Conservation (phyloP, 2,329 filamentous ascomycete genomes). For the Xylaria arbuscula region DNA sequence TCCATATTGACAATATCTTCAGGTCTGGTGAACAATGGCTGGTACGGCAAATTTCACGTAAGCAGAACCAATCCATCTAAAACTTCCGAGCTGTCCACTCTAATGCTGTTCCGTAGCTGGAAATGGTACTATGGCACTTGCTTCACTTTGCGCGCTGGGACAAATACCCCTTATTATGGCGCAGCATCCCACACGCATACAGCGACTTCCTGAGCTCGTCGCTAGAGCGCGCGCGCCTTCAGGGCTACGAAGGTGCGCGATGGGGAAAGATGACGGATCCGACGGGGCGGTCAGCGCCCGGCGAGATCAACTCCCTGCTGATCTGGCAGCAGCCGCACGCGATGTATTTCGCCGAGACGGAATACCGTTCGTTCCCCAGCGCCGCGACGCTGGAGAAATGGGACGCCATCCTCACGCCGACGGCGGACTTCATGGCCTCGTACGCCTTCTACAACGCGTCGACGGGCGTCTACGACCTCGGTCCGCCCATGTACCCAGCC, state of each 20-base stretch:
- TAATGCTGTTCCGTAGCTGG: constrained; percentile 51
- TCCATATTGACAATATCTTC: constrained; percentile 32
- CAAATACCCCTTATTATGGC: constrained; percentile 58
- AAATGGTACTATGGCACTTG: constrained; percentile 66
- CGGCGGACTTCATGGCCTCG: constrained; percentile 69
- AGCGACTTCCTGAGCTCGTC: constrained; percentile 57
- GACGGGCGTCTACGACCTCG: constrained; percentile 63
- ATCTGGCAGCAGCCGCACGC: constrained; percentile 73
- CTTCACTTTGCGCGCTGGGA: constrained; percentile 63
- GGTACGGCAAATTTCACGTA: constrained; percentile 67
- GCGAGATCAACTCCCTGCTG: constrained; percentile 69
- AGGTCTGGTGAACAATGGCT: constrained; percentile 65
- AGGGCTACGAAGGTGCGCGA: constrained; percentile 59
- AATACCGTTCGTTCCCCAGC: constrained; percentile 60
- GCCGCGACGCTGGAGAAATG: constrained; percentile 60
- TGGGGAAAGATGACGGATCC: constrained; percentile 69
- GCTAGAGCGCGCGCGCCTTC: constrained; percentile 51
- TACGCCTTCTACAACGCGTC: constrained; percentile 66
- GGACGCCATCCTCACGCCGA: constrained; percentile 62
- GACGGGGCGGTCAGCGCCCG: constrained; percentile 65
- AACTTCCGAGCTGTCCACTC: no score
- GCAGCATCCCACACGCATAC: constrained; percentile 60
- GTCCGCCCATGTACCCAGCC: constrained; percentile 58
- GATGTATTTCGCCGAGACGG: constrained; percentile 69
- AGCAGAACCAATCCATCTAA: constrained; percentile 34